phyloP scores from a whole-genome alignment of 2,329 filamentous ascomycete genomes.

The Epicoccum nigrum region DNA sequence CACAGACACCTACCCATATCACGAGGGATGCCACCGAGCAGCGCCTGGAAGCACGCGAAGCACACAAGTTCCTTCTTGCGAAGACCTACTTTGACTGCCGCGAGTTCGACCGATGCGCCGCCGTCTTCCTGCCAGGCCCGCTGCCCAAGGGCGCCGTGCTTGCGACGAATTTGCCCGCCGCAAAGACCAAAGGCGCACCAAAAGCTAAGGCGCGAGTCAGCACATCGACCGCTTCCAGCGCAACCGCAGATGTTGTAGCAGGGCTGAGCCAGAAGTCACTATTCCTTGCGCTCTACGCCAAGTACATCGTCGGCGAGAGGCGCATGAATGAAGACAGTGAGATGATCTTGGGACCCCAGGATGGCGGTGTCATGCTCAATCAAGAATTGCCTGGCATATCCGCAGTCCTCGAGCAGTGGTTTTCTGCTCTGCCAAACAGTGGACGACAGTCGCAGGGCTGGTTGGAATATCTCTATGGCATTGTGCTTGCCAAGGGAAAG shows the following conservation, averaged over 20 bases:
- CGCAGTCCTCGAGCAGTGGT: conserved; percentile 80
- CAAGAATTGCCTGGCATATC: conserved; percentile 81
- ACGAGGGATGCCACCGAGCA: conserved; percentile 73
- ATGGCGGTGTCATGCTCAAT: conserved; percentile 83
- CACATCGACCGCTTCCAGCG: conserved; percentile 45
- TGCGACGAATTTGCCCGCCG: conserved; percentile 48
- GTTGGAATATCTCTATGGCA: conserved; percentile 91
- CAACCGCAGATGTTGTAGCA: conserved; percentile 48
- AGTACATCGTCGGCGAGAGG: conserved; percentile 92
- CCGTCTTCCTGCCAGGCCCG: conserved; percentile 84
- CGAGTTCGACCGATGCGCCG: conserved; percentile 91
- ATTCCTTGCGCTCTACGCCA: conserved; percentile 90
- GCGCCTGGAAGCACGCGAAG: conserved; percentile 76
- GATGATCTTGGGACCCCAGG: conserved; percentile 93
- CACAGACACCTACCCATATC: conserved; percentile 54
- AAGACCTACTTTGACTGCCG: conserved; percentile 95
- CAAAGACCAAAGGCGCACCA: conserved; percentile 45
- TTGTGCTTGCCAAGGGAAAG: conserved; percentile 87
- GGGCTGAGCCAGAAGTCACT: conserved; percentile 85
- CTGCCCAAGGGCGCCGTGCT: conserved; percentile 70
- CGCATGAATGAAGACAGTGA: conserved; percentile 95
- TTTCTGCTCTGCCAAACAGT: conserved; percentile 66
- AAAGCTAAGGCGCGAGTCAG: conserved; percentile 66
- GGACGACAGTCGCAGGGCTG: conserved; percentile 79
- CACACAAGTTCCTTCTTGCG: conserved; percentile 83